Evolutionary conservation across 345 rosid species (phyloP), one percentile per base, ranked within the genome.

Genomic region (Lumnitzera littorea): DNA sequence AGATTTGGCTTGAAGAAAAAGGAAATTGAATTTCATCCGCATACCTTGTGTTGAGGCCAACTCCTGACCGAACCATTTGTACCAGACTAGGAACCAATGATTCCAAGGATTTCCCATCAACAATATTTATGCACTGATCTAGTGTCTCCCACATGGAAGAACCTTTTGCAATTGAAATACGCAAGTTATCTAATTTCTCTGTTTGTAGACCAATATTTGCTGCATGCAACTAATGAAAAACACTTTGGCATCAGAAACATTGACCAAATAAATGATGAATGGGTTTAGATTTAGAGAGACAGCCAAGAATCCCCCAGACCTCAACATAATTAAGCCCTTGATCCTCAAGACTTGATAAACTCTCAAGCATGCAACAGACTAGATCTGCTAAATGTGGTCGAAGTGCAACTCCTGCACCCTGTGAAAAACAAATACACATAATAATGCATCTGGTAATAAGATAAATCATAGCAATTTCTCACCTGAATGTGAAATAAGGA

Each of bases 131-230:
- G 83, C 98, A 92, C 46, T 85, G 74, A 62, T 92, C 98, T 65
- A 92, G 96, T 64, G 98, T 92, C 80, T 92, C 98, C 98, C 98
- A 92, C 98, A 92, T 92, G 47, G 96, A 91, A 74, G 98, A 92
- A 73, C 94, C 78, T 82, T 87, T 92, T 48, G 98, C 84, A 67
- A 89, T 87, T 69, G 98, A 89, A 66, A 92, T 79, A 58, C 98
- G 88, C 68, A 92, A 76, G 79, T 75, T 87, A 68, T 92, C 98
- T 68, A 92, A 87, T 84, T 87, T 92, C 74, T 89, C 98, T 53
- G 88, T 79, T 72, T 89, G 84, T 66, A 92, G 80, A 76, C 98
- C 98, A 67, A 75, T 88, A 77, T 84, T 89, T 69, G 91, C 91
- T 41, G 98, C 98, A 78, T 92, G 98, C 89, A 92, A 74, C 96